These are phyloP conservation scores for Lasiosphaeria ovina DNA, from an alignment of 495 filamentous ascomycete genomes.

Conservation along the genomic window DNA sequence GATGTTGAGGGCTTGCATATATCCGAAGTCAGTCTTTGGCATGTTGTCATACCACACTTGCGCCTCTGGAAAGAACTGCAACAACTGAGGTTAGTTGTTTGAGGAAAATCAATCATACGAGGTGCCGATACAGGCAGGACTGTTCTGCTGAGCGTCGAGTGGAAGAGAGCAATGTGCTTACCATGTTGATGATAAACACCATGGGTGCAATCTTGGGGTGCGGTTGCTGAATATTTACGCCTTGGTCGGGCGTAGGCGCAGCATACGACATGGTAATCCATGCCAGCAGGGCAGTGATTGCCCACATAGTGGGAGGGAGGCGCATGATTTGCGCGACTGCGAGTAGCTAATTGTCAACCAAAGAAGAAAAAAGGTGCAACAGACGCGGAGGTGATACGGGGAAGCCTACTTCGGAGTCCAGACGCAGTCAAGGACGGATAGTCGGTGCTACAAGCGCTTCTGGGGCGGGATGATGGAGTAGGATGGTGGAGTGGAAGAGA, in stretches of 20 bases:
- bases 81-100: background rate
- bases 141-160: background rate
- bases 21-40: constrained; percentile 38
- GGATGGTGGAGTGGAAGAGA: no score
- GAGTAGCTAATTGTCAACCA: no score
- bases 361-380: no score
- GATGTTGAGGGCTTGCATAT: constrained; percentile 63
- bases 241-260: no score
- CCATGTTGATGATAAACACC: constrained; percentile 71
- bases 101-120: background rate
- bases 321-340: no score
- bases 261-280: no score
- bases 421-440: no score
- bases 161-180: constrained; percentile 27
- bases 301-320: background rate
- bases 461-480: no score
- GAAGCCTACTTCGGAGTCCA: no score
- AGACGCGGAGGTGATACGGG: no score
- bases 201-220: constrained; percentile 54
- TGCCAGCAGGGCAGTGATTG: constrained; percentile 10
- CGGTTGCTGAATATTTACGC: background rate
- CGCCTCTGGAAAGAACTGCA: constrained; percentile 65
- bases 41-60: constrained; percentile 63
- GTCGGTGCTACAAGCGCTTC: no score
- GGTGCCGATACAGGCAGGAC: background rate